Conservation (phyloP, 495 filamentous ascomycete species). For the Neurospora sp. region DNA sequence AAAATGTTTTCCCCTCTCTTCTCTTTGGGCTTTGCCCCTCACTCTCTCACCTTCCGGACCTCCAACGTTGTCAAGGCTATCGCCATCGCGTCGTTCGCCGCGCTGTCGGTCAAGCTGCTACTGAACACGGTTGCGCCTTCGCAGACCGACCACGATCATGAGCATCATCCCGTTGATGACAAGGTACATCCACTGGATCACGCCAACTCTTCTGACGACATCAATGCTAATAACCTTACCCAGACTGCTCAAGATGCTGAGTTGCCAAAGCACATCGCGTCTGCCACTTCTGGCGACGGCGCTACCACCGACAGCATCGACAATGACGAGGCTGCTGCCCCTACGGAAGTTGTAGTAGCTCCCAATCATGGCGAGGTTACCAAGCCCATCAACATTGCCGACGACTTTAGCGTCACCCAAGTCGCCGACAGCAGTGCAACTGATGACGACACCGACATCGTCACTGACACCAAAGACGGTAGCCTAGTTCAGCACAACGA, state of each 20-base stretch:
- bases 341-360: accelerated
- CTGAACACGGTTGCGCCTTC: neutral
- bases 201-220: neutral
- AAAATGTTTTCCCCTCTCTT: neutral
- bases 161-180: neutral
- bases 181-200: neutral
- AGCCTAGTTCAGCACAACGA: no score
- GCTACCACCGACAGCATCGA: neutral
- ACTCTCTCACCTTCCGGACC: neutral
- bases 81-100: neutral
- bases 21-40: neutral
- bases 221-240: neutral
- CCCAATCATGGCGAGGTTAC: neutral
- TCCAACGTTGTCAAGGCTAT: neutral
- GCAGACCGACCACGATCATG: neutral
- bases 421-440: neutral
- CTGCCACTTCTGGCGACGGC: neutral
- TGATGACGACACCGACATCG: neutral
- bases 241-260: neutral
- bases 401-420: neutral
- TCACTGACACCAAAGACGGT: neutral
- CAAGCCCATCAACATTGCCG: neutral
- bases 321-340: neutral
- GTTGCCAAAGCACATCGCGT: no score
- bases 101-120: neutral